Base-by-base conservation (phyloP, 2,329 filamentous ascomycete genomes). In the Chaetothyriales sp. region DNA sequence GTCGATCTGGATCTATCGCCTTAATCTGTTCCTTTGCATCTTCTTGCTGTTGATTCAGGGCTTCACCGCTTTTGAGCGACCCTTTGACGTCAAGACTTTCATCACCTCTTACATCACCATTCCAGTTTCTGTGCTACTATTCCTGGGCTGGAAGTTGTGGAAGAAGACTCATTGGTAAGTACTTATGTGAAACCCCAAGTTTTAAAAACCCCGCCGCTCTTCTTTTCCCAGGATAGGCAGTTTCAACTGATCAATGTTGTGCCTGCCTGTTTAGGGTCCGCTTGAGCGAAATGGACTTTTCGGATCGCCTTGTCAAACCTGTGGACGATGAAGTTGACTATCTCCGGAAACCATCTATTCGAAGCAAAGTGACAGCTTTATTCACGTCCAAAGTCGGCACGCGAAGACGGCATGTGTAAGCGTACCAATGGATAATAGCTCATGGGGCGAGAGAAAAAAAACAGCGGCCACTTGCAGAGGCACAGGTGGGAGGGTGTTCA, bases 11-110 rank as follows among this genome's bases (percentile, higher is more conserved):
- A 20, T 47, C 12, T 47, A 47, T 25, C 46, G 49, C 39, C 5
- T 45, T 18, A 49, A 48, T 42, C 68, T 84, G 2, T 76, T 80
- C 63, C 81, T 83, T 67, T 81, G 76, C 64, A 54, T 75, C 2
- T 63, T 84, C 47, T 80, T 86, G 54, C 73, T 80, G 48, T 53
- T 85, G 19, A 84, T 82, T 0, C 80, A 80, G 61, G 83, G 82
- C 2, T 86, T 85, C 65, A 44, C 43, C 15, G 25, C 43, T 15
- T 47, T 53, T 18, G 25, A 46, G 32, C 43, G 44, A n/a, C 53
- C 53, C 6, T 55, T 46, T 18, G 39, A 51, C 28, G 22, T 22
- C n/a, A 20, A n/a, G 7, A n/a, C 19, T 10, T 55, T 55, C 19
- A 43, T 55, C 12, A 42, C 45, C 44, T 48, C 45, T 8, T 55